Evolutionary conservation across 129 eudicot genomes (phyloP).

Genomic region (Chrysanthemum seticuspe): DNA sequence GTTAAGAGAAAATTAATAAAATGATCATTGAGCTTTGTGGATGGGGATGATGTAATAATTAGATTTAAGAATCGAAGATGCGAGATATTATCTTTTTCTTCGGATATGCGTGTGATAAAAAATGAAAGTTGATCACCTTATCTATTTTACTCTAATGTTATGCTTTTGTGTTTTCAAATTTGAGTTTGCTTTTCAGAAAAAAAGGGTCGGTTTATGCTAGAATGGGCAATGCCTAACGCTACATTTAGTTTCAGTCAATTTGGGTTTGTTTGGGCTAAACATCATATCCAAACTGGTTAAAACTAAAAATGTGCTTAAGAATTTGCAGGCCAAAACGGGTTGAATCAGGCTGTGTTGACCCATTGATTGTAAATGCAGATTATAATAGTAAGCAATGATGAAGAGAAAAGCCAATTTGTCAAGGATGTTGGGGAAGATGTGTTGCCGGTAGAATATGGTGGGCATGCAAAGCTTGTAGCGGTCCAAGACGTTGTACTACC

Average conservation of each 20-base stretch:
- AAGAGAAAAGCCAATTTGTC: slow-evolving; percentile 45
- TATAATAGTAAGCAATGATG: slow-evolving; percentile 48
- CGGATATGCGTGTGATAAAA: slow-evolving; percentile 2
- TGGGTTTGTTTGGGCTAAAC: no score
- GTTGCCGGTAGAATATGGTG: slow-evolving; percentile 68
- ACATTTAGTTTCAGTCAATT: no score
- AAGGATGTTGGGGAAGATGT: slow-evolving; percentile 55
- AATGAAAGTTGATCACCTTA: not conserved
- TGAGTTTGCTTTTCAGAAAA: not conserved
- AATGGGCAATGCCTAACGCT: no score
- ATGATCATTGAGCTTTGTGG: not conserved
- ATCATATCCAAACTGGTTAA: no score
- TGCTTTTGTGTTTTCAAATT: not conserved
- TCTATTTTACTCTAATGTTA: not conserved
- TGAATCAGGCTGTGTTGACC: no score
- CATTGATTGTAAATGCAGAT: slow-evolving; percentile 35
- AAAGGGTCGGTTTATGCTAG: not conserved
- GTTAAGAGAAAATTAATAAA: not conserved
- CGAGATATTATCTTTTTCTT: no score
- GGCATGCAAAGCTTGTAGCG: slow-evolving; percentile 43
- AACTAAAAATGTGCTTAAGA: no score
- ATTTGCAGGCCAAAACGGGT: not conserved
- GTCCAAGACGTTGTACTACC: slow-evolving; percentile 49
- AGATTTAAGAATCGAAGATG: not conserved
- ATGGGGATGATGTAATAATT: not conserved